Conservation (phyloP, 108 stramenopile species). For the Skeletonema marinoi region DNA sequence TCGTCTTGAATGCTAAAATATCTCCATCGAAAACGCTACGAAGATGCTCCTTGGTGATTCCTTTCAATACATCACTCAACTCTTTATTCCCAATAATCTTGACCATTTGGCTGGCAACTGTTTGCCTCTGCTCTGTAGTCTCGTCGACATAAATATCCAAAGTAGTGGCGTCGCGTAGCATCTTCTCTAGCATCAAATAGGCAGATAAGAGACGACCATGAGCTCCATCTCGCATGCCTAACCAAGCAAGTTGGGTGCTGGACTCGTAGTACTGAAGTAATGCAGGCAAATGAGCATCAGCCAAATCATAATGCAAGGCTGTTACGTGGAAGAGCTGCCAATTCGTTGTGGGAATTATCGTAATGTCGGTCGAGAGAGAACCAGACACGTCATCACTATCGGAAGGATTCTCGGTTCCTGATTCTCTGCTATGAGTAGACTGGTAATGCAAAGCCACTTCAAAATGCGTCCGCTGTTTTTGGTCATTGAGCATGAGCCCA, state of each 20-base stretch:
- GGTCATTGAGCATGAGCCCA: constrained; percentile 28
- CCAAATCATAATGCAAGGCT: constrained; percentile 23
- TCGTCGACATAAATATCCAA: constrained; percentile 5
- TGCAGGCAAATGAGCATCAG: constrained; percentile 21
- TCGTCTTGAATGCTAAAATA: constrained; percentile 12
- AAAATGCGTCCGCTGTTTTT: constrained; percentile 32
- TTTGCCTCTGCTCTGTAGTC: constrained; percentile 15
- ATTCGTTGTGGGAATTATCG: constrained; percentile 6
- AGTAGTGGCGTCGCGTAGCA: constrained; percentile 5
- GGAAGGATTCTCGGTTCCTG: neutral
- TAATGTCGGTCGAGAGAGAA: constrained; percentile 6
- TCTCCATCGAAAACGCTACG: constrained; percentile 14
- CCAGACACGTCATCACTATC: constrained; percentile 14
- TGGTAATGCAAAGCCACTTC: constrained; percentile 19
- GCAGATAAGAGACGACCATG: constrained; percentile 25
- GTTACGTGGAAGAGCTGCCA: constrained; percentile 25
- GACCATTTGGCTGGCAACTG: constrained; percentile 17
- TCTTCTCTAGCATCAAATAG: constrained; percentile 28
- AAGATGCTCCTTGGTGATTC: constrained; percentile 29
- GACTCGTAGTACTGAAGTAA: constrained; percentile 31
- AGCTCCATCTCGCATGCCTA: constrained; percentile 24
- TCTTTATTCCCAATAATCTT: constrained; percentile 11
- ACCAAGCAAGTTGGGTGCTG: constrained; percentile 13
- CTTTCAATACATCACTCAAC: constrained; percentile 14
- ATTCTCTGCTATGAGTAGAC: neutral